phyloP scores from a whole-genome alignment of 257 asterid genomes.

The Anisodus tanguticus region DNA sequence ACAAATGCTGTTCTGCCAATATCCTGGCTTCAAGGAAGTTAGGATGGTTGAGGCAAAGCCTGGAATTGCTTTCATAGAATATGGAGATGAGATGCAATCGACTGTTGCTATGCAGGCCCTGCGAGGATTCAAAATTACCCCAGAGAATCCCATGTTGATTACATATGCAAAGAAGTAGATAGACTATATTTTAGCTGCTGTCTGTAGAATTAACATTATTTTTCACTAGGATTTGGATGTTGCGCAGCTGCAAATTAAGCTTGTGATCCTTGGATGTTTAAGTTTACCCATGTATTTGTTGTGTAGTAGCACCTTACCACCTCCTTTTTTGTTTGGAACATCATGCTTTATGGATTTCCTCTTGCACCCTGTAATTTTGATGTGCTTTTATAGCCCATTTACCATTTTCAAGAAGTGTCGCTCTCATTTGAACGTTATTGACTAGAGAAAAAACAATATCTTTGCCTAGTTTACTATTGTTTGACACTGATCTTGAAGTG shows the following conservation, averaged over 20 bases:
- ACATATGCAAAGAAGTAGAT: slow-evolving; percentile 91
- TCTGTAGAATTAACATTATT: not conserved
- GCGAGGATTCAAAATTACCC: slow-evolving; percentile 83
- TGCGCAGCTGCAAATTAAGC: not conserved
- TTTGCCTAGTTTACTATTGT: not conserved
- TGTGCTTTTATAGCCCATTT: not conserved
- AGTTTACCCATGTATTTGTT: slow-evolving; percentile 44
- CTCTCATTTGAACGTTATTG: slow-evolving; percentile 13
- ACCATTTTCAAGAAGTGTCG: not conserved
- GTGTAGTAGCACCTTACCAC: slow-evolving; percentile 38
- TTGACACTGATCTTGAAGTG: not conserved
- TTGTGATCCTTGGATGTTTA: slow-evolving; percentile 17
- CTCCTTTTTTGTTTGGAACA: not conserved
- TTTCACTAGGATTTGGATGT: not conserved
- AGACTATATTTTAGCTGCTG: slow-evolving; percentile 25
- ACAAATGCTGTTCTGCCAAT: slow-evolving; percentile 92
- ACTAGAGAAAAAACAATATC: not conserved
- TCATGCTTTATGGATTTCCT: not conserved
- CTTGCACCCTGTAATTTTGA: slow-evolving; percentile 21
- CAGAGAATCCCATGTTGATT: slow-evolving; percentile 78
- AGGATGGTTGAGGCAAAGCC: slow-evolving; percentile 96
- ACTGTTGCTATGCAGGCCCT: slow-evolving; percentile 87
- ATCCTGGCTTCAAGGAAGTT: slow-evolving; percentile 91
- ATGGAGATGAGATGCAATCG: slow-evolving; percentile 91
- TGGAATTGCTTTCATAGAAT: slow-evolving; percentile 94